Base-by-base conservation (phyloP, 805 yeast species). In the Millerozyma acaciae region DNA sequence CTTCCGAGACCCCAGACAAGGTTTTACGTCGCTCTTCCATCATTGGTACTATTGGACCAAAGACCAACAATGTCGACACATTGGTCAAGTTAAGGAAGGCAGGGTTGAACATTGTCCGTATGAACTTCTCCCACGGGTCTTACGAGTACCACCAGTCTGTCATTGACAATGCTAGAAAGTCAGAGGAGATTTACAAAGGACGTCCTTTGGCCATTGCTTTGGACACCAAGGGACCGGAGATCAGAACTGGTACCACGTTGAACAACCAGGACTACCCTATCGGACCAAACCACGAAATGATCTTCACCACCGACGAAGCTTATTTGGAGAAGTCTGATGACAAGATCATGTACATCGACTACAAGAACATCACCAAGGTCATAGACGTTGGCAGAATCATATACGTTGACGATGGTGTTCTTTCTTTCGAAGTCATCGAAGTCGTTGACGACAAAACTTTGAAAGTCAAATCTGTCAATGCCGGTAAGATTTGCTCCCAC, bases 171-270 rank as follows among this genome's bases (percentile, higher is more conserved):
- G 87, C 97, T 53, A 84, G 95, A 70, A 80, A 87, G 68, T 88
- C 97, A 45, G 96, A 85, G 69, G 80, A 80, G 65, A 63, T 83
- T 37, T 88, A 82, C 67, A 78, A 84, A 48, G 97, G 97, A 58
- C 86, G 97, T 73, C 98, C 97, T 35, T 76, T 93, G 56, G 97
- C 96, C 43, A 89, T 93, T 67, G 98, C 98, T 47, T 80, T 93
- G 54, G 98, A 93, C 68, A 93, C 97, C 65, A 93, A 93, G 78
- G 98, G 98, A 52, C 98, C 98, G 45, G 98, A 93, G 73, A 93
- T 93, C 73, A 86, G 98, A 79, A 90, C 98, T 39, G 98, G 98
- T 68, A 80, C 88, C 65, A 93, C 98, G 52, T 62, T 68, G 44
- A 85, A 75, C 55, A 84, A 77, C 39, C 65, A 68, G 41, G 98